Conservation (phyloP, 2,329 filamentous ascomycete genomes). For the Talaromyces pinophilus region DNA sequence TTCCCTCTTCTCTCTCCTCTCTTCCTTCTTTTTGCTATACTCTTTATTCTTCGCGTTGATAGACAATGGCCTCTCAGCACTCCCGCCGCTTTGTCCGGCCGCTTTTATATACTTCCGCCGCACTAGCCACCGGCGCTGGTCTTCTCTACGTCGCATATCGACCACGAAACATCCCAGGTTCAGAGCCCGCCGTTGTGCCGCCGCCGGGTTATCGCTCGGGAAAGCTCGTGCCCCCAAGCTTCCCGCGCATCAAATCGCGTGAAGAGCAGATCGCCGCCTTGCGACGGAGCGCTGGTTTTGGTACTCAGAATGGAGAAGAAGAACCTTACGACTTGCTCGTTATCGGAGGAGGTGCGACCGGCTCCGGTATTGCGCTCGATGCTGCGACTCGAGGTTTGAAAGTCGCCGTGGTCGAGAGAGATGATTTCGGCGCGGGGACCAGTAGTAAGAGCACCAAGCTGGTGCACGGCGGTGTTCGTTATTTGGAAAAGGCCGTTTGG, state of each 20-base stretch:
- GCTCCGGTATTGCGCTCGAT: slow-evolving; percentile 77
- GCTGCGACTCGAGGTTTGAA: slow-evolving; percentile 76
- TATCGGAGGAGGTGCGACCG: slow-evolving; percentile 78
- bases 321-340: slow-evolving; percentile 74
- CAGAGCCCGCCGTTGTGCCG: slow-evolving; percentile 62
- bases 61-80: slow-evolving; percentile 43
- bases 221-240: slow-evolving; percentile 56
- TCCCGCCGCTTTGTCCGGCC: slow-evolving; percentile 56
- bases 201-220: slow-evolving; percentile 64
- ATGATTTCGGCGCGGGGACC: slow-evolving; percentile 79
- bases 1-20: background rate
- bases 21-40: background rate
- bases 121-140: slow-evolving; percentile 55
- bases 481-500: slow-evolving; percentile 83
- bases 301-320: slow-evolving; percentile 26
- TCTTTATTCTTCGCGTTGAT: background rate
- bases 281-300: slow-evolving; percentile 43
- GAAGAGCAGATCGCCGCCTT: slow-evolving; percentile 56
- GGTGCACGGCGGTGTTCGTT: slow-evolving; percentile 80
- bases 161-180: slow-evolving; percentile 64
- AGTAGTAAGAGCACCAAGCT: slow-evolving; percentile 87
- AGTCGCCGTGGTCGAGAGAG: slow-evolving; percentile 77
- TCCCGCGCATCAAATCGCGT: slow-evolving; percentile 53
- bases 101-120: slow-evolving; percentile 61
- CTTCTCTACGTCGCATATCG: slow-evolving; percentile 64